A percentile compares a stretch with the other conserved stretches of the same genome.
Conservation (phyloP, 306 rosid species). For the Cicer pinnatifidum region DNA sequence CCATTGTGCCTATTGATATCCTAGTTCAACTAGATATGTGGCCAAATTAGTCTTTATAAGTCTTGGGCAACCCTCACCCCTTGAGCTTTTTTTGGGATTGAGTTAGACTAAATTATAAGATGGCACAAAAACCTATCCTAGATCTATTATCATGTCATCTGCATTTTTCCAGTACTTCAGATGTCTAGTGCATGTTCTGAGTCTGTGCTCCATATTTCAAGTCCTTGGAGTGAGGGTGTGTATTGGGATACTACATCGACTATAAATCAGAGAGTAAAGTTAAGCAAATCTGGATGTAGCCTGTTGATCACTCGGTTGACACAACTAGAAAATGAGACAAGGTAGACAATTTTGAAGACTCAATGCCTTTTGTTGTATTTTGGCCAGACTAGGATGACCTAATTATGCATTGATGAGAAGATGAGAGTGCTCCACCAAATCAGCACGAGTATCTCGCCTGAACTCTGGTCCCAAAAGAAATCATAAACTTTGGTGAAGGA, state of each 20-base stretch:
- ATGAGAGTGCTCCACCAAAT: not conserved
- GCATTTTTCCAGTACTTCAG: not conserved
- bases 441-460: not conserved
- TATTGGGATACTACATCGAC: not conserved
- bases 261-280: too few relatives aligned
- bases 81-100: not conserved
- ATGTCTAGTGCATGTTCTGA: not conserved
- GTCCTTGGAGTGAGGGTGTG: not conserved
- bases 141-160: not conserved
- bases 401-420: not conserved
- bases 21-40: not conserved
- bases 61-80: not conserved
- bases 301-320: not conserved
- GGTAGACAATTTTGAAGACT: not conserved
- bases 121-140: not conserved
- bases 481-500: not conserved
- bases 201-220: not conserved
- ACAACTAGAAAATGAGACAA: not conserved
- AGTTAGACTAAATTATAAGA: not conserved
- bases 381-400: not conserved
- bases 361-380: not conserved
- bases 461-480: not conserved
- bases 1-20: not conserved
- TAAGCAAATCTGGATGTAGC: too few relatives aligned
- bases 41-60: not conserved